Evolutionary conservation across 345 rosid species (phyloP), one percentile per base, ranked within the genome.

Genomic region (Trapa bicornis): DNA sequence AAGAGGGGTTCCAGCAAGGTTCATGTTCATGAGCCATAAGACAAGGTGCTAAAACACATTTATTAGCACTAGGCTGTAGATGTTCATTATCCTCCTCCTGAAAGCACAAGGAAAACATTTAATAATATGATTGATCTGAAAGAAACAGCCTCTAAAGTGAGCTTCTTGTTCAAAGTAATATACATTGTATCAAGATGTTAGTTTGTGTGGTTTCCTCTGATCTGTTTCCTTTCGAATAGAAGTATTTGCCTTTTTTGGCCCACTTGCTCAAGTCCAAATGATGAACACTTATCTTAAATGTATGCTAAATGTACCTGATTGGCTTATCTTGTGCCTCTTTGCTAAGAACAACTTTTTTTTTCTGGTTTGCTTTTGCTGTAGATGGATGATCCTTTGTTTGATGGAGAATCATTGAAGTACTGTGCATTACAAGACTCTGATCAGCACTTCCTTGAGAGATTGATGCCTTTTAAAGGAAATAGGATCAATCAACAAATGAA

Each of bases 301-400:
- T 22, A 22, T 22, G 29, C 29, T 22, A 0, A 22, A 22, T 22
- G 29, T 22, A 12, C 8, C 36, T 33, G 38, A 58, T 58, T 58
- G 16, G 63, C 38, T 37, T 57, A 13, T 57, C 13, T 8, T 35
- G 39, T 73, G 61, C 43, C 70, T n/a, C 29, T 53, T 14, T 43
- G 8, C 67, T 47, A 35, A 54, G 67, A 35, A 65, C 56, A 1
- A 10, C 29, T 22, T 22, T 22, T 22, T 9, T 11, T 72, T 50
- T 50, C 56, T 50, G 56, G 43, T 67, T 57, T 72, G 65, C 80
- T 65, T 61, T 68, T 64, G 75, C 77, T 82, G 86, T 84, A 85
- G 89, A 86, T 80, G 89, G 87, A 84, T 86, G 82, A 88, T 74
- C 75, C 75, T 73, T 68, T 60, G 64, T 69, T 68, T 70, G 65